phyloP scores from a whole-genome alignment of 768 basidiomycete genomes.

The Boletus rubescentipes region DNA sequence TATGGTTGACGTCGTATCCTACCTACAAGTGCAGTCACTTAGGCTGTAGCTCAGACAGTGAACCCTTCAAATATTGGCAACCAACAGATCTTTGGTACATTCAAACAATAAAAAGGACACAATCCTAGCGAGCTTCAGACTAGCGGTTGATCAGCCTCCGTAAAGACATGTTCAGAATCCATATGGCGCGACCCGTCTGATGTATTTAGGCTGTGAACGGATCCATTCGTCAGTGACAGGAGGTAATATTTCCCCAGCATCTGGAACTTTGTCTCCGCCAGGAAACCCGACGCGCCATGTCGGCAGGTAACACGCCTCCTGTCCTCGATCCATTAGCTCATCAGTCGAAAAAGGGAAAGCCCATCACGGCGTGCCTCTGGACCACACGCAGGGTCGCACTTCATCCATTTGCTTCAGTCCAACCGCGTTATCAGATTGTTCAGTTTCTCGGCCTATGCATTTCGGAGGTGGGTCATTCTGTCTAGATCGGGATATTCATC shows the following conservation, averaged over 20 bases:
- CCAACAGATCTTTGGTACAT: no score
- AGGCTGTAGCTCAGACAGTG: no score
- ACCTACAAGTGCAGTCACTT: no score
- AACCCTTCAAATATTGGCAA: no score
- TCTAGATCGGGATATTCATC: not conserved
- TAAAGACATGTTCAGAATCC: not conserved
- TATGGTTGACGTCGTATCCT: not conserved
- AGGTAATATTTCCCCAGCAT: not conserved
- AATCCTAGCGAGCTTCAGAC: no score
- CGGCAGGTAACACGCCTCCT: conserved; percentile 23
- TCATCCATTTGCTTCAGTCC: conserved; percentile 51
- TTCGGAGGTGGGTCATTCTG: conserved; percentile 8
- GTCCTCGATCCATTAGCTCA: not conserved
- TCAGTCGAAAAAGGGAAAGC: not conserved
- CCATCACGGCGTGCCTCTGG: conserved; percentile 35
- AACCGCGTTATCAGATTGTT: conserved; percentile 46
- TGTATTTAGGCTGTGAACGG: conserved; percentile 15
- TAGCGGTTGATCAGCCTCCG: not conserved
- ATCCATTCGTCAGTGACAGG: conserved; percentile 3
- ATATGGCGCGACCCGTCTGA: conserved; percentile 5
- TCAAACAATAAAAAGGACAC: no score
- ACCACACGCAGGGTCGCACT: conserved; percentile 45
- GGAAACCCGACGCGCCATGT: conserved; percentile 19
- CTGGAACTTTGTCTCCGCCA: not conserved
- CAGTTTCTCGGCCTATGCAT: conserved; percentile 35